Evolutionary conservation across 768 basidiomycete genomes (phyloP), one percentile per base, ranked within the genome.

Genomic region (Inosperma sp.): DNA sequence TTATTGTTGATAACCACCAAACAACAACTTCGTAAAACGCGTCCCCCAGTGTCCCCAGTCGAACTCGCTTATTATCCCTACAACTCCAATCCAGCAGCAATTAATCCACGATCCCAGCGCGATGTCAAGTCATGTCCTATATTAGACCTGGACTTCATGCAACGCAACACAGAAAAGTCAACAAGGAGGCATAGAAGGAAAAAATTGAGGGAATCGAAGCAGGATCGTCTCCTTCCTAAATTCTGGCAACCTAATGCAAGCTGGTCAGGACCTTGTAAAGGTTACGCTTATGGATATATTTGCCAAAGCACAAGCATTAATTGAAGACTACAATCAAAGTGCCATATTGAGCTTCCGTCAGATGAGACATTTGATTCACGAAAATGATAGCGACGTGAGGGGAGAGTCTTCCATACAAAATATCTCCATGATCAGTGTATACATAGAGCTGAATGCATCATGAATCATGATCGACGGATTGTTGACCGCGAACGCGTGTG

Each of bases 261-360:
- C 6, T 61, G 59, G 56, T 62, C 56, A 47, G 73, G 72, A 10
- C 74, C 71, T 54, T 71, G 72, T 51, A 56, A 63, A 35, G 75
- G 75, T 14, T 75, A 76, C 56, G 73, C 66, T 12, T 70, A 72
- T 63, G 74, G 73, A 3, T 74, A 72, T 53, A n/a, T n/a, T n/a
- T n/a, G n/a, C n/a, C n/a, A n/a, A n/a, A n/a, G n/a, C n/a, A n/a
- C n/a, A n/a, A n/a, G n/a, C n/a, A n/a, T n/a, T n/a, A n/a, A n/a
- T n/a, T n/a, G n/a, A n/a, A n/a, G n/a, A n/a, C n/a, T n/a, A n/a
- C n/a, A n/a, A n/a, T n/a, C n/a, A n/a, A n/a, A n/a, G n/a, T n/a
- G n/a, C n/a, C n/a, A n/a, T n/a, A n/a, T n/a, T n/a, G n/a, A n/a
- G n/a, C n/a, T 19, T 26, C 40, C 36, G 16, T 33, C 48, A 7